A percentile compares a stretch with the other conserved stretches of the same genome.
phyloP scores from a whole-genome alignment of 345 rosid genomes.

The Viola odorata region DNA sequence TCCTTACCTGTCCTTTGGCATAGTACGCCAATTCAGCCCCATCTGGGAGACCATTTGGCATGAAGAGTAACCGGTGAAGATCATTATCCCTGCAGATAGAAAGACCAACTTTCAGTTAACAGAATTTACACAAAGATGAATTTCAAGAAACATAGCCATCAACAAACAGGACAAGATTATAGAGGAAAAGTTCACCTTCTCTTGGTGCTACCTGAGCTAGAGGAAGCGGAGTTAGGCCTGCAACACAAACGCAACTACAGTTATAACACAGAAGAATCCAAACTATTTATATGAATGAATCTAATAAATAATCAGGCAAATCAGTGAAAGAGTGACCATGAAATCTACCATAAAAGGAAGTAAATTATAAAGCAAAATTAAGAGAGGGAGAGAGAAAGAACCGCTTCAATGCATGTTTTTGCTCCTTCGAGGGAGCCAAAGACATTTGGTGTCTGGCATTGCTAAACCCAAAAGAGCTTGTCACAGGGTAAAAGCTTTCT shows the following conservation, averaged over 20 bases:
- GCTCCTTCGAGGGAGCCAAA: slow-evolving; percentile 30
- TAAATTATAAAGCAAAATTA: neutral
- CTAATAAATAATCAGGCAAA: neutral
- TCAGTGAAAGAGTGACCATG: neutral
- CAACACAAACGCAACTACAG: slow-evolving; percentile 10
- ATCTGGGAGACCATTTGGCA: slow-evolving; percentile 95
- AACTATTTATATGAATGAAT: neutral
- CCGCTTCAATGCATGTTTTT: slow-evolving; percentile 52
- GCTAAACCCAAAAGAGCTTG: slow-evolving; percentile 30
- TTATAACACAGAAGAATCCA: neutral
- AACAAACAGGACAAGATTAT: neutral
- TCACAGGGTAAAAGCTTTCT: slow-evolving; percentile 32
- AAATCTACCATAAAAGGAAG: neutral
- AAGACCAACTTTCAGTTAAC: slow-evolving; percentile 3
- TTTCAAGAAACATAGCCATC: neutral
- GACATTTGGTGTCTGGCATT: slow-evolving; percentile 23
- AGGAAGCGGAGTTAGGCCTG: slow-evolving; percentile 43
- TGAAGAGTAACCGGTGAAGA: slow-evolving; percentile 82
- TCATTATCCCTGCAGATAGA: slow-evolving; percentile 73
- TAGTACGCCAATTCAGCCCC: slow-evolving; percentile 82
- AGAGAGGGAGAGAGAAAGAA: slow-evolving; percentile 17
- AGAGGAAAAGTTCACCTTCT: slow-evolving; percentile 41
- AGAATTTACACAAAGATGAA: neutral
- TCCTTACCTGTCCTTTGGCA: slow-evolving; percentile 76
- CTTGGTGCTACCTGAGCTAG: slow-evolving; percentile 49